Evolutionary conservation across 768 basidiomycete species (phyloP).

Genomic region (Rhodotorula babjevae): DNA sequence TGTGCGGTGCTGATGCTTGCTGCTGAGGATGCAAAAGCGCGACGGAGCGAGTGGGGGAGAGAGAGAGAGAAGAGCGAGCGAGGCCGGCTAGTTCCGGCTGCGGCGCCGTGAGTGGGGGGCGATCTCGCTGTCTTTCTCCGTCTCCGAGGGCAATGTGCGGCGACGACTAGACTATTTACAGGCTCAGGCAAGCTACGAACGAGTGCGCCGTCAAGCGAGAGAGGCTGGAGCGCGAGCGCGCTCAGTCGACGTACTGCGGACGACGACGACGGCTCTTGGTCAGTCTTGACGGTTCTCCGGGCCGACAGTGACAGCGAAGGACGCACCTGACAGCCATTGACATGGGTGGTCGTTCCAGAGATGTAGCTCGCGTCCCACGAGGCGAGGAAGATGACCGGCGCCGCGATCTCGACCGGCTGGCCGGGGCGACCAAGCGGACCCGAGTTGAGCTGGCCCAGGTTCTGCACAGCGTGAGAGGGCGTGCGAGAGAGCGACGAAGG

Average conservation of each 20-base stretch:
- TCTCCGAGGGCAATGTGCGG: too few relatives aligned
- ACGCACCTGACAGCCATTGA: conserved; percentile 35
- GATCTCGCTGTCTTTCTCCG: too few relatives aligned
- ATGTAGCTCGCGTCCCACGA: conserved; percentile 54
- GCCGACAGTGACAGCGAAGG: background rate
- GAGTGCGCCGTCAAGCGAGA: too few relatives aligned
- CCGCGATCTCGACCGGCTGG: conserved; percentile 56
- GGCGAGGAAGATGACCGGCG: conserved; percentile 54
- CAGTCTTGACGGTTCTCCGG: background rate
- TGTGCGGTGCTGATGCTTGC: too few relatives aligned
- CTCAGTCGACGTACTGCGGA: background rate
- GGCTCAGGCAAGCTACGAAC: too few relatives aligned
- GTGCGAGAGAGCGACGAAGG: background rate
- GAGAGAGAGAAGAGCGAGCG: too few relatives aligned
- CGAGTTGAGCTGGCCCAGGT: conserved; percentile 48
- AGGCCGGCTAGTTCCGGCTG: too few relatives aligned
- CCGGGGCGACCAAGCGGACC: conserved; percentile 54
- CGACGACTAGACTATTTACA: background rate
- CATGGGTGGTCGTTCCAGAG: conserved; percentile 45
- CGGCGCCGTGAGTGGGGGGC: too few relatives aligned
- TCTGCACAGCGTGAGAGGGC: conserved; percentile 42
- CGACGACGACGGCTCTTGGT: background rate
- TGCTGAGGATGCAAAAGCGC: too few relatives aligned
- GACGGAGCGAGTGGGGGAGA: too few relatives aligned
- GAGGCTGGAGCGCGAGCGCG: too few relatives aligned